Conservation (phyloP, 2,329 filamentous ascomycete species). For the Phialophora verrucosa region DNA sequence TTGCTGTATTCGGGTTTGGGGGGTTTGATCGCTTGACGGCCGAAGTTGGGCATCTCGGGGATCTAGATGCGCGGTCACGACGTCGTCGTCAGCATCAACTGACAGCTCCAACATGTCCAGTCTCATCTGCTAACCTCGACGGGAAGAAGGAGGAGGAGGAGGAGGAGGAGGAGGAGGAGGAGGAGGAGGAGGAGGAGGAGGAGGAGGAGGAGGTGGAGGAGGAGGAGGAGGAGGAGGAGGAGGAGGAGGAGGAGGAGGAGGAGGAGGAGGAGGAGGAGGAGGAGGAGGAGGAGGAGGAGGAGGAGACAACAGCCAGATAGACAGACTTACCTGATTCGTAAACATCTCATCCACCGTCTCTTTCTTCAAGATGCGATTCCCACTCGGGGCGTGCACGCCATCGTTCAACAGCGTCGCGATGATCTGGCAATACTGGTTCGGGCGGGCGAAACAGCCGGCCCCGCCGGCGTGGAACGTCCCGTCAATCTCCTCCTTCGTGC, state of each 20-base stretch:
- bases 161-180: too few species aligned
- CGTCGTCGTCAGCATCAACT: conserved; percentile 43
- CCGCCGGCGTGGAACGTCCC: conserved; percentile 66
- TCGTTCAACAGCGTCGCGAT: conserved; percentile 68
- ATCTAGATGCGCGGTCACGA: conserved; percentile 65
- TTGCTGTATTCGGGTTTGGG: conserved; percentile 60
- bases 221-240: too few species aligned
- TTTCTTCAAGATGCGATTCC: conserved; percentile 59
- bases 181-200: too few species aligned
- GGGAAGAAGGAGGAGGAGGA: too few species aligned
- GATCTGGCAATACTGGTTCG: conserved; percentile 64
- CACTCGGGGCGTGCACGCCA: conserved; percentile 64
- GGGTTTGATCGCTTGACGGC: conserved; percentile 52
- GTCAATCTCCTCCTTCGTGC: conserved; percentile 54
- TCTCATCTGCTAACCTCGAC: too few species aligned
- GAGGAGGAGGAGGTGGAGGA: too few species aligned
- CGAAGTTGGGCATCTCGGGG: conserved; percentile 60
- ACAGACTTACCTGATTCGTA: conserved; percentile 58
- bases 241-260: too few species aligned
- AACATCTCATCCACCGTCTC: conserved; percentile 69
- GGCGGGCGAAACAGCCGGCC: conserved; percentile 65
- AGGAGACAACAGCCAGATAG: too few species aligned
- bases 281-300: too few species aligned
- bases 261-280: too few species aligned
- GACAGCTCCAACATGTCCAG: background rate